Conservation (phyloP, 805 yeast genomes). For the Wilhelminamyces savonicus region DNA sequence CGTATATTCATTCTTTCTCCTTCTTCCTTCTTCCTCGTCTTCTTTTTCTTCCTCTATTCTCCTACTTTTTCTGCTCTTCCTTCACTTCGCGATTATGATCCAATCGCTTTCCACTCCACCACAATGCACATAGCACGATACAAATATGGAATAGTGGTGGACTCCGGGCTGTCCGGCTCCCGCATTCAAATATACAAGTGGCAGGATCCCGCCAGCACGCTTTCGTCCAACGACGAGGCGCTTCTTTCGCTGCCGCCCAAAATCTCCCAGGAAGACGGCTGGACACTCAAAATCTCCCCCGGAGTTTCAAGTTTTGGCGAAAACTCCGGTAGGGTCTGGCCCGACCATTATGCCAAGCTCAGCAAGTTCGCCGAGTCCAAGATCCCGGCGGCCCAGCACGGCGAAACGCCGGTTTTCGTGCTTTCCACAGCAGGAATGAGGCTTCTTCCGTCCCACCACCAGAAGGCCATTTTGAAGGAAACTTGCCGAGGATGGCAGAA, state of each 20-base stretch:
- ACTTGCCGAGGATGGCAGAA: constrained; percentile 54
- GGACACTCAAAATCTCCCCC: constrained; percentile 73
- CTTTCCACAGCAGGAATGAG: constrained; percentile 98
- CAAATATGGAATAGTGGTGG: constrained; percentile 91
- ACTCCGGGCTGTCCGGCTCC: constrained; percentile 95
- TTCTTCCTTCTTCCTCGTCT: too few species aligned
- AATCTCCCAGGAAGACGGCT: constrained; percentile 53
- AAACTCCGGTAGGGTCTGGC: constrained; percentile 55
- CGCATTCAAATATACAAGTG: constrained; percentile 79
- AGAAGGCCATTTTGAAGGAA: constrained; percentile 45
- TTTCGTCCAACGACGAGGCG: constrained; percentile 18
- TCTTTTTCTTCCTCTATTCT: too few species aligned
- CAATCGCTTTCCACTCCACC: too few species aligned
- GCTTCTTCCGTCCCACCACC: constrained; percentile 51
- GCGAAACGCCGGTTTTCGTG: constrained; percentile 79
- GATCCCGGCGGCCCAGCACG: constrained; percentile 56
- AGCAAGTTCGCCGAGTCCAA: constrained; percentile 62
- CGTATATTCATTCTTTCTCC: too few species aligned
- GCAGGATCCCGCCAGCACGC: constrained; percentile 41
- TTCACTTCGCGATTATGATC: too few species aligned
- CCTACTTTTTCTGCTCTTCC: too few species aligned
- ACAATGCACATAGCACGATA: too few species aligned
- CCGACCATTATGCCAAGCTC: constrained; percentile 59
- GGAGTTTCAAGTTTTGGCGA: constrained; percentile 67
- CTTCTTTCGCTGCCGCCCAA: constrained; percentile 58